Evolutionary conservation across 768 basidiomycete genomes (phyloP), one percentile per base, ranked within the genome.

Genomic region (Leccinellum albellum): DNA sequence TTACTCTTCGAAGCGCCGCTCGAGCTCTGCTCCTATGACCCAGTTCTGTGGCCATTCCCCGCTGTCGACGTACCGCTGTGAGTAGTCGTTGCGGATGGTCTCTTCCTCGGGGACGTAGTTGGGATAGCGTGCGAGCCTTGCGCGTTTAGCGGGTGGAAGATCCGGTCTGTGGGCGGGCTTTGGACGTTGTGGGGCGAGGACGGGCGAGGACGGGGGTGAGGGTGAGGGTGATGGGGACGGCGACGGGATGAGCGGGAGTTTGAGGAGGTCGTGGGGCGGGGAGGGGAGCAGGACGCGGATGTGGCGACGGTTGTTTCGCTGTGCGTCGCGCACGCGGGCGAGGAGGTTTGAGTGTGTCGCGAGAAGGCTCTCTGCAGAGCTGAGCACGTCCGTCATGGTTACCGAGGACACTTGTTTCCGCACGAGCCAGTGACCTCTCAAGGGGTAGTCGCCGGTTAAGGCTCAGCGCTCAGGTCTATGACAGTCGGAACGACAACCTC

Each of bases 21-120:
- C 90, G 13, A 90, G 89, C 59, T 89, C 90, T 6, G 92, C 90
- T 21, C 94, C 95, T 8, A 93, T 75, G 9, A 99, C 89, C 84
- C 87, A 92, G 66, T 97, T 87, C 74, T 96, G 94, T 2, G 94
- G 92, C 87, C 94, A 94, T 61, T 91, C 89, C 10, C 94, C 95
- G 2, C 89, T 82, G 64, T 91, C 87, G 32, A 95, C 93, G 71
- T 96, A 98, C 61, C 88, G 78, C 71, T 89, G 88, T 0, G 89
- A 91, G 67, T 95, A 94, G 75, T 99, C 95, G 64, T 97, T 98
- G 49, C 97, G 82, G 45, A 99, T 90, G 0, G 94, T 98, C 71
- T 99, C 96, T 68, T 99, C 96, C 59, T 94, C 92, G 1, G 91
- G 87, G 15, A 94, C 81, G 62, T 96, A 95, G 66, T 95, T 94